Base-by-base conservation (phyloP, 495 filamentous ascomycete species). In the Viridothelium virens region DNA sequence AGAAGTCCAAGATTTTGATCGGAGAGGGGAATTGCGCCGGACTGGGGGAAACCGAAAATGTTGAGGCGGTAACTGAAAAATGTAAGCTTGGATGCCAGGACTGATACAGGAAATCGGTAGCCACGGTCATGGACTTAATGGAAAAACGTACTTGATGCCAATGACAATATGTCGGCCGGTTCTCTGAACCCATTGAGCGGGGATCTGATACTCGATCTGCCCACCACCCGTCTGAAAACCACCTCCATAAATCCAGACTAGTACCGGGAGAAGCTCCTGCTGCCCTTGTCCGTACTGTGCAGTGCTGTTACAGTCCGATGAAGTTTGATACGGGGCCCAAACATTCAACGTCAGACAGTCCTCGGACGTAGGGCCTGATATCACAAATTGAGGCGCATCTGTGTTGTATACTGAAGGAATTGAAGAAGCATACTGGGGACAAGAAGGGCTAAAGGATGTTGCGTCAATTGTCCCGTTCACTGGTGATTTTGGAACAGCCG, bases 21-120 rank as follows among this genome's bases (percentile, higher is more conserved):
- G 2, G 65, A 41, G 16, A 77, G 50, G 7, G 69, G 71, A 33
- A 72, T 74, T 6, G 79, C 82, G 6, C 11, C 53, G 36, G 53
- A 59, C 67, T 83, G 79, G 33, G 85, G 84, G 59, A 84, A 87
- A 33, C 84, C 82, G 68, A 88, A 86, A 66, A 89, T 82, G 71
- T 86, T 86, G 63, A 87, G 68, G 5, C 87, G 85, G 71, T 89
- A 88, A 74, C 71, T 75, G 37, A 33, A 36, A 5, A 14, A 31
- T 16, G 65, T 65, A 9, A 63, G 56, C 31, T 25, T 18, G 63
- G 18, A 44, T 41, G 16, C 39, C 6, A 59, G 7, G 9, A n/a
- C 14, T 9, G 48, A 64, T 16, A 48, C n/a, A 36, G 11, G 39
- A 38, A 3, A 53, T 9, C 0, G 7, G 39, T 16, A n/a, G 33